Conservation (phyloP, 1,284 basidiomycete species). For the Vanrija sp. region DNA sequence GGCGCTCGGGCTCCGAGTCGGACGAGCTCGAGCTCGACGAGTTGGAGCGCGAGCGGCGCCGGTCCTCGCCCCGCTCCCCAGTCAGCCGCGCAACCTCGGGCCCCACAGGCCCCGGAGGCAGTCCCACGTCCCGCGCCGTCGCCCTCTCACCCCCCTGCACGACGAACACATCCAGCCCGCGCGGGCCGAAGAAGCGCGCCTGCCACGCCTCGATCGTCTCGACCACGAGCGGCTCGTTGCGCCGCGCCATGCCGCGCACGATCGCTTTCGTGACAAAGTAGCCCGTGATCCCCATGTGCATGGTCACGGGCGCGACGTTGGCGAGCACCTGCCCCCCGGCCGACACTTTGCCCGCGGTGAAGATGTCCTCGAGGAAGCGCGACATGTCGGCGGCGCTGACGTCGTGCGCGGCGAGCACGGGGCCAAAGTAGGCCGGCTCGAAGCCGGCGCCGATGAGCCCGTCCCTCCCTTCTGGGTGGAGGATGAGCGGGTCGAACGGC, state of each 20-base stretch:
- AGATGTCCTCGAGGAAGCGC: slow-evolving; percentile 9
- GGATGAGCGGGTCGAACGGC: not conserved
- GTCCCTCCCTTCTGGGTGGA: not conserved
- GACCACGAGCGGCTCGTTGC: slow-evolving; percentile 5
- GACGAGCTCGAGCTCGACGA: no score
- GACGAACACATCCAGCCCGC: slow-evolving; percentile 8
- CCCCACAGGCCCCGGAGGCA: not conserved
- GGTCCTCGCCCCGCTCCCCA: no score
- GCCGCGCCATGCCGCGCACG: not conserved
- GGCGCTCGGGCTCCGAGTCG: no score
- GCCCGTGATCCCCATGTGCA: slow-evolving; percentile 8
- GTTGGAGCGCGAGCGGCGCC: no score
- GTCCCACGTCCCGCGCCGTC: not conserved
- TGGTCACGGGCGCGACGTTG: slow-evolving; percentile 2
- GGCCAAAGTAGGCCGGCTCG: not conserved
- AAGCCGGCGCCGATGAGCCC: slow-evolving; percentile 6
- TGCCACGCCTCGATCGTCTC: slow-evolving; percentile 8
- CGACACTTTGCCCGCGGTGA: slow-evolving; percentile 4
- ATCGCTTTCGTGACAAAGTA: slow-evolving; percentile 10
- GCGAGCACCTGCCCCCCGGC: not conserved
- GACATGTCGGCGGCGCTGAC: slow-evolving; percentile 6
- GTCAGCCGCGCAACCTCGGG: not conserved
- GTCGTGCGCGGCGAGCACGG: not conserved
- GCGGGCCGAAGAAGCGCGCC: slow-evolving; percentile 6
- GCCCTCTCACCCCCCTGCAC: not conserved